A percentile compares a stretch with the other conserved stretches of the same genome.
These are phyloP conservation scores for Eucalyptus melliodora DNA, from an alignment of 345 rosid species.

Conservation along the genomic window DNA sequence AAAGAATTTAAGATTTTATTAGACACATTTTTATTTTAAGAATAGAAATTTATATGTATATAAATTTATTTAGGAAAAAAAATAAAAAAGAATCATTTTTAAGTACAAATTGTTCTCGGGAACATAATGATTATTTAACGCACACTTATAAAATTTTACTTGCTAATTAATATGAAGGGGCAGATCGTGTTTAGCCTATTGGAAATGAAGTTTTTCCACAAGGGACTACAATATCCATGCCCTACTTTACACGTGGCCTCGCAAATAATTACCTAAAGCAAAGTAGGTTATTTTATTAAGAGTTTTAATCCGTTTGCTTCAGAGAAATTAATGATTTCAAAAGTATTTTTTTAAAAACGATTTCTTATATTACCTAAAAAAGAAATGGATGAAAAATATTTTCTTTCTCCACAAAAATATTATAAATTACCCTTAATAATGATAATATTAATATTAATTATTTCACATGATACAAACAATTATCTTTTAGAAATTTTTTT, in stretches of 20 bases:
- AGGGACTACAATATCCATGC: fast-evolving
- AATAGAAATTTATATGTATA: fast-evolving
- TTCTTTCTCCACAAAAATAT: fast-evolving
- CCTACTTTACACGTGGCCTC: not conserved
- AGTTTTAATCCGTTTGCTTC: no score
- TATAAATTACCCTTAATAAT: not conserved
- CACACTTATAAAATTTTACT: fast-evolving
- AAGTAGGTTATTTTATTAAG: not conserved
- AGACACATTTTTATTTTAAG: fast-evolving
- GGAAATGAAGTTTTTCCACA: not conserved
- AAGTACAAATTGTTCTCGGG: fast-evolving
- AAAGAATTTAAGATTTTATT: no score
- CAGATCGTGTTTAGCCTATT: not conserved
- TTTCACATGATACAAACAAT: not conserved
- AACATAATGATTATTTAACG: fast-evolving
- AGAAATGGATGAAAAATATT: not conserved
- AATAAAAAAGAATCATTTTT: no score
- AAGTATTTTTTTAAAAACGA: fast-evolving
- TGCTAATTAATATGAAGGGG: no score
- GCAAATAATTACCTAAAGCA: not conserved
- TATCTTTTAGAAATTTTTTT: not conserved
- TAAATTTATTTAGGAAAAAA: fast-evolving
- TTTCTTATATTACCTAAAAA: not conserved
- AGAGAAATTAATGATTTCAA: no score
- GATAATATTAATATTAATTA: not conserved